These are phyloP conservation scores for Emydomyces testavorans DNA, from an alignment of 2,329 filamentous ascomycete genomes.

Conservation along the genomic window DNA sequence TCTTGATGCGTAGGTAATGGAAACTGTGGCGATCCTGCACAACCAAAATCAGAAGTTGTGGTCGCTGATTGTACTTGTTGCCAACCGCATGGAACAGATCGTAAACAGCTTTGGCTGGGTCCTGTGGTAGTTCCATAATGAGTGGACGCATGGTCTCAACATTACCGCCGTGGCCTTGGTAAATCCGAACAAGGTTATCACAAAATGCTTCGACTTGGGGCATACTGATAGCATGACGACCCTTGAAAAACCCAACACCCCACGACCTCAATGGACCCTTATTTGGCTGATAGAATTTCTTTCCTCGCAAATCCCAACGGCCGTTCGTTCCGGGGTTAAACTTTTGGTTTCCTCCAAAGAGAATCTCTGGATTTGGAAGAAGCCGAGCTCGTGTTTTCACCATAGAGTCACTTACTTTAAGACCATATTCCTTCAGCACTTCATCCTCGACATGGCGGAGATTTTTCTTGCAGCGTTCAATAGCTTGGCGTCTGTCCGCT, in stretches of 20 bases:
- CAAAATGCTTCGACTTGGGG: conserved; percentile 43
- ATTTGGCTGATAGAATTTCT: conserved; percentile 63
- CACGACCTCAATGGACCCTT: conserved; percentile 53
- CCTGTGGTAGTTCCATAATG: conserved; percentile 32
- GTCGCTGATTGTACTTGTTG: conserved; percentile 43
- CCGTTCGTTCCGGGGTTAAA: conserved; percentile 55
- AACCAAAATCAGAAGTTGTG: conserved; percentile 71
- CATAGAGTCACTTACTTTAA: conserved; percentile 56
- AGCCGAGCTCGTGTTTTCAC: conserved; percentile 58
- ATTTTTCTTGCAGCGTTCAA: conserved; percentile 55
- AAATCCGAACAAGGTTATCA: conserved; percentile 50
- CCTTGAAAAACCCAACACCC: conserved; percentile 59
- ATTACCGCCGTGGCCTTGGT: conserved; percentile 50
- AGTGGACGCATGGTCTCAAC: conserved; percentile 40
- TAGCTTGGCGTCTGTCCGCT: conserved; percentile 52
- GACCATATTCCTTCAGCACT: conserved; percentile 59
- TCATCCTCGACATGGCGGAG: conserved; percentile 59
- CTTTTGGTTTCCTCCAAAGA: conserved; percentile 48
- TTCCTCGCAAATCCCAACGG: conserved; percentile 77
- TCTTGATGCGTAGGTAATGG: conserved; percentile 78
- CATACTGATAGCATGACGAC: conserved; percentile 38
- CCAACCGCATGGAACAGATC: conserved; percentile 47
- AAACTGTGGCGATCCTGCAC: conserved; percentile 59
- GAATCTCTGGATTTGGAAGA: conserved; percentile 57
- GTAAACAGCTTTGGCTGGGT: conserved; percentile 45